phyloP scores from a whole-genome alignment of 2,329 filamentous ascomycete species.

The Colletotrichum falcatum region DNA sequence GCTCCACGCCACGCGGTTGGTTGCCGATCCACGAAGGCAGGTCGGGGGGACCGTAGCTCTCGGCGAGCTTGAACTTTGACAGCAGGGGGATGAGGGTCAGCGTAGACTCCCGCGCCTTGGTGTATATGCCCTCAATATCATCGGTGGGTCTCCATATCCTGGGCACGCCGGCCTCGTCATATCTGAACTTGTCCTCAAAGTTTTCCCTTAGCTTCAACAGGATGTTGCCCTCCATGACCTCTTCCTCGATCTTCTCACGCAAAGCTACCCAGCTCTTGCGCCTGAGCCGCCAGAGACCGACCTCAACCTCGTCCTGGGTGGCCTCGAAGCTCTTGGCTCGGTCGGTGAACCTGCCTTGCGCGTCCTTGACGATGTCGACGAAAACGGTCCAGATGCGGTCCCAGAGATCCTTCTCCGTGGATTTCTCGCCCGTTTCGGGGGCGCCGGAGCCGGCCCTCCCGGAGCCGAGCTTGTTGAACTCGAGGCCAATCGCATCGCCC shows the following conservation, averaged over 20 bases:
- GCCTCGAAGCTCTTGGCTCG: constrained; percentile 95
- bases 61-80: constrained; percentile 82
- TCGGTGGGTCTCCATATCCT: constrained; percentile 97
- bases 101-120: constrained; percentile 90
- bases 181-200: constrained; percentile 99
- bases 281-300: constrained; percentile 91
- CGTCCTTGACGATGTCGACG: constrained; percentile 83
- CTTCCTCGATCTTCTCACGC: constrained; percentile 91
- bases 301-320: constrained; percentile 88
- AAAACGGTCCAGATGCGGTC: constrained; percentile 95
- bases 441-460: constrained; percentile 86
- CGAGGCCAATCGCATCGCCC: constrained; percentile 86
- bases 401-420: constrained; percentile 90
- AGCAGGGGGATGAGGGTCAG: constrained; percentile 90
- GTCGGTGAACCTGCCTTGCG: constrained; percentile 86
- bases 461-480: constrained; percentile 96
- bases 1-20: constrained; percentile 78
- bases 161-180: constrained; percentile 93
- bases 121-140: constrained; percentile 97
- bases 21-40: constrained; percentile 85
- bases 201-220: constrained; percentile 96
- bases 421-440: constrained; percentile 81
- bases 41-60: constrained; percentile 82
- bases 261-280: constrained; percentile 96
- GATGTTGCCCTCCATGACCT: constrained; percentile 98